Conservation (phyloP, 345 rosid genomes). For the Rhodamnia argentea region DNA sequence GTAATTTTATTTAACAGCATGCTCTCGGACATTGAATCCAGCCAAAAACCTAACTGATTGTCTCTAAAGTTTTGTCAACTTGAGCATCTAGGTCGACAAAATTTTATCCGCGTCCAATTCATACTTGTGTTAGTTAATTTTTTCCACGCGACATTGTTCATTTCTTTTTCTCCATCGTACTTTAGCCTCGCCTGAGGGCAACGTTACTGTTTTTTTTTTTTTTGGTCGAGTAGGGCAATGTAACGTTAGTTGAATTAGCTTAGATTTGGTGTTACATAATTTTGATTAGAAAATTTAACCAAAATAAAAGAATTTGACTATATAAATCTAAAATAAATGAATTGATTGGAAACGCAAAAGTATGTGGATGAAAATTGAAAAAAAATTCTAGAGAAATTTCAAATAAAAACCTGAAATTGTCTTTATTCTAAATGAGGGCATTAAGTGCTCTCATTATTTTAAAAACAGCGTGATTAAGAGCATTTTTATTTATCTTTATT, state of each 20-base stretch:
- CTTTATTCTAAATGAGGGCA: too few relatives aligned
- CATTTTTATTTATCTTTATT: too few relatives aligned
- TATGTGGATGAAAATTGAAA: background rate
- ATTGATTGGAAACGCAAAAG: background rate
- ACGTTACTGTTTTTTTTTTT: too few relatives aligned
- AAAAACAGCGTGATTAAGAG: too few relatives aligned
- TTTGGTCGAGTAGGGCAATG: too few relatives aligned
- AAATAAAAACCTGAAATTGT: too few relatives aligned
- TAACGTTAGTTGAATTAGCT: background rate
- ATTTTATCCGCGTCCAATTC: background rate
- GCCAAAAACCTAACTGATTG: background rate
- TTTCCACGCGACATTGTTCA: background rate
- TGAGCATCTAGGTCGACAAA: rapidly evolving
- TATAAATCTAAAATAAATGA: background rate
- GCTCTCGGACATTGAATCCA: rapidly evolving
- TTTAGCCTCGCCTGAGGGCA: background rate
- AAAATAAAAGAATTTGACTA: background rate
- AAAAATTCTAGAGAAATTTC: too few relatives aligned
- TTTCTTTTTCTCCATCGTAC: background rate
- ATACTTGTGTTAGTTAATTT: background rate
- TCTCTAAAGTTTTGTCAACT: background rate
- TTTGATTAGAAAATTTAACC: background rate
- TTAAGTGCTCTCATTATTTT: too few relatives aligned
- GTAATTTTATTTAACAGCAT: background rate
- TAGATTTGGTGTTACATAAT: background rate